Percentiles rank a stretch among this genome's conserved stretches.
These are phyloP conservation scores for Candida lessepsii DNA, from an alignment of 805 yeast genomes.

Conservation along the genomic window DNA sequence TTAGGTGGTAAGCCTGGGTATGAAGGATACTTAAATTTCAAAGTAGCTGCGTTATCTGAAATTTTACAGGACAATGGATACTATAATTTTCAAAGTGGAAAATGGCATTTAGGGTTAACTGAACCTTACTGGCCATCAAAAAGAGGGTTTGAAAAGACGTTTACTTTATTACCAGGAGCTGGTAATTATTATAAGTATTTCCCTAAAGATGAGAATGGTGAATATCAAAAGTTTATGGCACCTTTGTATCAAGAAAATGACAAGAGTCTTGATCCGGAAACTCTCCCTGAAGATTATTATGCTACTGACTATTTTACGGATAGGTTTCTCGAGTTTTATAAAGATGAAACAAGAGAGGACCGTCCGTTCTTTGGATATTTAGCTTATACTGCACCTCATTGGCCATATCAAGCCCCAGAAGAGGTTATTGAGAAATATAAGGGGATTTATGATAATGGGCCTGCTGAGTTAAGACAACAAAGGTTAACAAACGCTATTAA, in stretches of 20 bases:
- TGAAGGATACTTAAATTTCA: slow-evolving; percentile 52
- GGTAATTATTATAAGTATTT: slow-evolving; percentile 55
- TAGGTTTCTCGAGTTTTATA: slow-evolving; percentile 39
- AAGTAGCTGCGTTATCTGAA: slow-evolving; percentile 55
- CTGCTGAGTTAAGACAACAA: slow-evolving; percentile 38
- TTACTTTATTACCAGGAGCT: slow-evolving; percentile 53
- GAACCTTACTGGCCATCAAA: slow-evolving; percentile 48
- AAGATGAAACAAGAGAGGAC: slow-evolving; percentile 28
- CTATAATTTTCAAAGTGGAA: slow-evolving; percentile 57
- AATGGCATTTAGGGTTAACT: slow-evolving; percentile 58
- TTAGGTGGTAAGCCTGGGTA: slow-evolving; percentile 51
- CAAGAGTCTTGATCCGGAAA: slow-evolving; percentile 31
- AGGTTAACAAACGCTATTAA: slow-evolving; percentile 41
- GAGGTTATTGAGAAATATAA: slow-evolving; percentile 47
- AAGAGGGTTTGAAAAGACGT: slow-evolving; percentile 51
- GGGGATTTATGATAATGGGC: slow-evolving; percentile 50
- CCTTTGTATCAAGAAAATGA: slow-evolving; percentile 43
- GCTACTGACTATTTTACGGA: slow-evolving; percentile 46
- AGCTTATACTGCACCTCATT: slow-evolving; percentile 65
- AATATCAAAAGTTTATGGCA: slow-evolving; percentile 33
- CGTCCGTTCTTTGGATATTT: slow-evolving; percentile 54
- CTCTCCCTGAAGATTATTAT: slow-evolving; percentile 48
- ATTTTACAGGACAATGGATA: slow-evolving; percentile 44
- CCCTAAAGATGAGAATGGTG: slow-evolving; percentile 30
- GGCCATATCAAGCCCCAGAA: slow-evolving; percentile 64